Evolutionary conservation across 2,329 filamentous ascomycete species (phyloP), one percentile per base, ranked within the genome.

Genomic region (Xylaria sp.): DNA sequence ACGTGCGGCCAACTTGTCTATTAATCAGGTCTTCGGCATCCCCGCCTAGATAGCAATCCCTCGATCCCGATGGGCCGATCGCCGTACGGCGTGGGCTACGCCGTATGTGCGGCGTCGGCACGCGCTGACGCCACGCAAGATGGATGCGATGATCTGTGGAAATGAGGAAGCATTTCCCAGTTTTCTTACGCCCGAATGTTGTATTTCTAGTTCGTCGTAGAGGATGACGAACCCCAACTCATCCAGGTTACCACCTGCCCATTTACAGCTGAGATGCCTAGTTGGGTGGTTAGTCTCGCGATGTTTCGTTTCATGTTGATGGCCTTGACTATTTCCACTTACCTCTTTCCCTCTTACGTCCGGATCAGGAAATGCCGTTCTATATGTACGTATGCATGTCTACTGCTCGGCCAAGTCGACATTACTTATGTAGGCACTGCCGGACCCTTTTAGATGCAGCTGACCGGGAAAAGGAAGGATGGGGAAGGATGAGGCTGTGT

Each of bases 401-500:
- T 17, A 42, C 50, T 17, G 54, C 21, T 45, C 19, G 11, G n/a
- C 4, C 47, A 27, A 54, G 32, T 47, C 47, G 19, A n/a, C n/a
- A 42, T 45, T 45, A 34, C 27, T n/a, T 55, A 21, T 5, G 6
- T 42, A 48, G 39, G 39, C 17, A 42, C 39, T 11, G 12, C 39
- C 14, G 39, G 9, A 42, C 14, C 39, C 4, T 42, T 11, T 42
- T 14, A 42, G 39, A 11, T 17, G 39, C 14, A 42, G 39, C 24
- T 34, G 17, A 53, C 30, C 30, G 50, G 42, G 30, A 32, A 39
- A 0, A 48, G 34, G 27, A 17, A 56, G 42, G 50, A 63, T 27
- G 42, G 19, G n/a, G 66, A 64, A 65, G 66, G 66, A 65, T 68
- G 66, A 61, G 66, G 66, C 66, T 65, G 57, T 68, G 66, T 61